Conservation (phyloP, 2,329 filamentous ascomycete genomes). For the Phialocephala subalpina region DNA sequence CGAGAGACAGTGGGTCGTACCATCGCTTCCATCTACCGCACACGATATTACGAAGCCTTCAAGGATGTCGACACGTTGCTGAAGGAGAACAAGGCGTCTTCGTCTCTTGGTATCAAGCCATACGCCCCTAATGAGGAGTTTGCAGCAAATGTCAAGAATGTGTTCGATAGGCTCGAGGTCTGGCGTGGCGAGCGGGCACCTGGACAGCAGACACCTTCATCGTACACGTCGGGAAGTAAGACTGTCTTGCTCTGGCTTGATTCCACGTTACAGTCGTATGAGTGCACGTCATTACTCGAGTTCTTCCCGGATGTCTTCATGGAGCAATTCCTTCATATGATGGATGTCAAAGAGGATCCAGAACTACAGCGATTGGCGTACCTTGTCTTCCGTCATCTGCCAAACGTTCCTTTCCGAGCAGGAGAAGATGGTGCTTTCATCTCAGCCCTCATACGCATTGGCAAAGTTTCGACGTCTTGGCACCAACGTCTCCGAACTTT, state of each 20-base stretch:
- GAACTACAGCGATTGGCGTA: slow-evolving; percentile 95
- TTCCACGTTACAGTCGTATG: slow-evolving; percentile 86
- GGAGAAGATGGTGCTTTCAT: slow-evolving; percentile 89
- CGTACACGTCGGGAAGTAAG: slow-evolving; percentile 96
- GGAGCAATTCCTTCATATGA: slow-evolving; percentile 96
- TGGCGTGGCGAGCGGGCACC: slow-evolving; percentile 88
- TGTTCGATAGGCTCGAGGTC: slow-evolving; percentile 81
- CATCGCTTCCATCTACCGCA: slow-evolving; percentile 87
- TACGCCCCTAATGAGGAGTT: slow-evolving; percentile 84
- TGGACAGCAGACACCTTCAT: slow-evolving; percentile 90
- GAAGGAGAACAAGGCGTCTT: slow-evolving; percentile 78
- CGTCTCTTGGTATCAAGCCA: slow-evolving; percentile 83
- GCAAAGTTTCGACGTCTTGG: slow-evolving; percentile 85
- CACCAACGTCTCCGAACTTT: slow-evolving; percentile 94
- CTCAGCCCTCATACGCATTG: slow-evolving; percentile 85
- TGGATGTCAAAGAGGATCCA: slow-evolving; percentile 98
- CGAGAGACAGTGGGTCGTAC: slow-evolving; percentile 93
- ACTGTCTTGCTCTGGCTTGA: slow-evolving; percentile 96
- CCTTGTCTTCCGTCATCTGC: slow-evolving; percentile 94
- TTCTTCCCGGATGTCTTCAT: slow-evolving; percentile 94
- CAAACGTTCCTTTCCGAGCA: slow-evolving; percentile 90
- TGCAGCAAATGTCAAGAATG: slow-evolving; percentile 70
- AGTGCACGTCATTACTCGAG: slow-evolving; percentile 87
- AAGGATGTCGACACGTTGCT: slow-evolving; percentile 79
- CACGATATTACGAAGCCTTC: slow-evolving; percentile 93